Percentiles rank a stretch among this genome's conserved stretches.
Evolutionary conservation across 2,329 filamentous ascomycete species (phyloP).

Genomic region (Trichoderma polysporum): DNA sequence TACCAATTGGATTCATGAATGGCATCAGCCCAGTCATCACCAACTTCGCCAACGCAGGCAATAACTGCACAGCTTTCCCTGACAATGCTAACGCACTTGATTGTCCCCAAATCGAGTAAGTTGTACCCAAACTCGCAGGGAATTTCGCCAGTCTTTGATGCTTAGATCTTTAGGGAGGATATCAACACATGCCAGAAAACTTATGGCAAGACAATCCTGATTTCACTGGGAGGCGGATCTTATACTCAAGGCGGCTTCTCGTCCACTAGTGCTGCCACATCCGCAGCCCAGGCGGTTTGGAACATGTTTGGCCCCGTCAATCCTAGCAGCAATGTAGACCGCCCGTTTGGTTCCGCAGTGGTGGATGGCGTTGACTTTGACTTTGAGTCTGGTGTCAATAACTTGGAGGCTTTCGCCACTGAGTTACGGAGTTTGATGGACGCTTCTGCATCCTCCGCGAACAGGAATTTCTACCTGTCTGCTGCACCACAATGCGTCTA

Average conservation of each 20-base stretch:
- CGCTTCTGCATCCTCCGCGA: conserved; percentile 36
- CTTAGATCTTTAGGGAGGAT: conserved; percentile 39
- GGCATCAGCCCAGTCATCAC: conserved; percentile 54
- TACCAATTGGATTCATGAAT: conserved; percentile 63
- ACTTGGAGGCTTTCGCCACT: conserved; percentile 61
- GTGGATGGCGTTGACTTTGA: conserved; percentile 79
- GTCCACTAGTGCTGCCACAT: conserved; percentile 48
- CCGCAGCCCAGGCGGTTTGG: conserved; percentile 65
- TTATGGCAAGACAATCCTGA: conserved; percentile 65
- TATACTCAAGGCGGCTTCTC: conserved; percentile 68
- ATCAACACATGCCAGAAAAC: conserved; percentile 58
- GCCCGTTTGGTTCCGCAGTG: conserved; percentile 65
- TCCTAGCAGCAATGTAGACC: conserved; percentile 45
- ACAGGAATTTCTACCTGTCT: conserved; percentile 61
- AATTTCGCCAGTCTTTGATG: background rate
- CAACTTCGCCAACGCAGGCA: conserved; percentile 64
- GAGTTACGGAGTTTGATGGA: conserved; percentile 58
- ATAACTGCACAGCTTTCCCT: conserved; percentile 58
- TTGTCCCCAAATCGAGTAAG: conserved; percentile 65
- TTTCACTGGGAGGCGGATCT: conserved; percentile 70
- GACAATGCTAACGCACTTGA: conserved; percentile 54
- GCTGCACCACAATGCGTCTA: conserved; percentile 68
- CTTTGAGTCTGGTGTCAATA: conserved; percentile 60
- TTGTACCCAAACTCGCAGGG: background rate
- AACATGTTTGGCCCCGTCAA: conserved; percentile 63